Evolutionary conservation across 306 rosid species (phyloP).

Genomic region (Quercus cerris): DNA sequence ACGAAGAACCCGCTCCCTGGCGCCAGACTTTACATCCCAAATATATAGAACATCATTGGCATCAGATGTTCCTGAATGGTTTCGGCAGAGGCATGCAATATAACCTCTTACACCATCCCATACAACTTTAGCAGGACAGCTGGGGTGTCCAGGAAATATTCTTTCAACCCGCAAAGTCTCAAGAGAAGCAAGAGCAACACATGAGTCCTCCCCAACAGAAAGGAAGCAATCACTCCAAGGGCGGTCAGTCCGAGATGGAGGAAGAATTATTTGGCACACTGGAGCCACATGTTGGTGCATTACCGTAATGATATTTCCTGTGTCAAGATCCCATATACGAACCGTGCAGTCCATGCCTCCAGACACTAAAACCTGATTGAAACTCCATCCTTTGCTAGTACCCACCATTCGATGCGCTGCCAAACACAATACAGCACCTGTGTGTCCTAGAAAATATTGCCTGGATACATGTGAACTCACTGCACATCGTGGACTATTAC

Average conservation of each 20-base stretch:
- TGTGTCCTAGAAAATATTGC: constrained; percentile 71
- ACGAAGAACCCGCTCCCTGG: constrained; percentile 78
- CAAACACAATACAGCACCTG: constrained; percentile 84
- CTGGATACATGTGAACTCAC: constrained; percentile 40
- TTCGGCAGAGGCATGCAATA: constrained; percentile 76
- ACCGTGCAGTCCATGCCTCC: constrained; percentile 91
- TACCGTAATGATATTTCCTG: constrained; percentile 55
- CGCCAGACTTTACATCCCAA: constrained; percentile 95
- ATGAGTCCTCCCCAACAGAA: constrained; percentile 95
- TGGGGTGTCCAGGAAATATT: constrained; percentile 86
- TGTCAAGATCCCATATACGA: constrained; percentile 89
- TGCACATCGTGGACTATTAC: constrained; percentile 42
- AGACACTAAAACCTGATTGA: constrained; percentile 67
- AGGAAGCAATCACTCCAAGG: constrained; percentile 93
- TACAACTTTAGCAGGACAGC: constrained; percentile 84
- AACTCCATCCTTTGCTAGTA: constrained; percentile 39
- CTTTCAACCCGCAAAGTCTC: constrained; percentile 89
- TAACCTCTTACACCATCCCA: constrained; percentile 95
- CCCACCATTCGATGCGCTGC: constrained; percentile 79
- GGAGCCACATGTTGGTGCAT: constrained; percentile 97
- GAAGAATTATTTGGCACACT: constrained; percentile 85
- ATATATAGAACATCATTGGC: constrained; percentile 61
- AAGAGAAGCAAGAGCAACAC: constrained; percentile 82
- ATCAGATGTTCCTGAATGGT: constrained; percentile 62
- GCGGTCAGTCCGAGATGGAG: constrained; percentile 55